Conservation (phyloP, 1,284 basidiomycete species). For the Jaminaea rosea region DNA sequence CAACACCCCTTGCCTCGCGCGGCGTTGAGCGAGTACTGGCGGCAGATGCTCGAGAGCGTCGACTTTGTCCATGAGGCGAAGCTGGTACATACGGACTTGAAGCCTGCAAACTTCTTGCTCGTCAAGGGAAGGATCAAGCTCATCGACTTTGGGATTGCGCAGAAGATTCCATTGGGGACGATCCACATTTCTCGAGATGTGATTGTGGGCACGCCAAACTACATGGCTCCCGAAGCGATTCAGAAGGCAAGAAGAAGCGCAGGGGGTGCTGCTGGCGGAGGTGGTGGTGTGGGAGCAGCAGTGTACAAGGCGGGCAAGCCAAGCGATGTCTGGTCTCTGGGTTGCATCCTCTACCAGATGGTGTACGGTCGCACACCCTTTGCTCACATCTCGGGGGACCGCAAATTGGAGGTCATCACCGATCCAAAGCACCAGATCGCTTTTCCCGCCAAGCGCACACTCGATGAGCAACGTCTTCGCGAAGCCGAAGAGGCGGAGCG, state of each 20-base stretch:
- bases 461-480: slow-evolving; percentile 49
- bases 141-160: slow-evolving; percentile 94
- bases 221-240: slow-evolving; percentile 47
- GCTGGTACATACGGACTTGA: slow-evolving; percentile 44
- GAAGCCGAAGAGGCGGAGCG: too few species aligned
- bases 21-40: slow-evolving; percentile 34
- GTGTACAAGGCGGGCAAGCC: slow-evolving; percentile 47
- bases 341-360: slow-evolving; percentile 94
- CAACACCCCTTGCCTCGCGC: slow-evolving; percentile 24
- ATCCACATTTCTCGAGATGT: slow-evolving; percentile 44
- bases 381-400: slow-evolving; percentile 73
- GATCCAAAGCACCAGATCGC: slow-evolving; percentile 64
- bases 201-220: slow-evolving; percentile 46
- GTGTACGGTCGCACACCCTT: slow-evolving; percentile 87
- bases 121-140: slow-evolving; percentile 80
- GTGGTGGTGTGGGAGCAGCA: slow-evolving; percentile 10
- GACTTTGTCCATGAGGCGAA: slow-evolving; percentile 44
- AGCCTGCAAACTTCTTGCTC: slow-evolving; percentile 60
- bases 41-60: slow-evolving; percentile 46
- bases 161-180: slow-evolving; percentile 56
- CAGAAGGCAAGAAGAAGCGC: slow-evolving; percentile 20
- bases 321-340: slow-evolving; percentile 87
- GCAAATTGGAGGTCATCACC: slow-evolving; percentile 80
- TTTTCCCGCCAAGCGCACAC: slow-evolving; percentile 61
- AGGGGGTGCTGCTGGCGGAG: background rate